Percentiles rank a stretch among this genome's conserved stretches.
These are phyloP conservation scores for Physcomitrellopsis africana DNA, from an alignment of 225 moss, liverwort and hornwort genomes.

Conservation along the genomic window DNA sequence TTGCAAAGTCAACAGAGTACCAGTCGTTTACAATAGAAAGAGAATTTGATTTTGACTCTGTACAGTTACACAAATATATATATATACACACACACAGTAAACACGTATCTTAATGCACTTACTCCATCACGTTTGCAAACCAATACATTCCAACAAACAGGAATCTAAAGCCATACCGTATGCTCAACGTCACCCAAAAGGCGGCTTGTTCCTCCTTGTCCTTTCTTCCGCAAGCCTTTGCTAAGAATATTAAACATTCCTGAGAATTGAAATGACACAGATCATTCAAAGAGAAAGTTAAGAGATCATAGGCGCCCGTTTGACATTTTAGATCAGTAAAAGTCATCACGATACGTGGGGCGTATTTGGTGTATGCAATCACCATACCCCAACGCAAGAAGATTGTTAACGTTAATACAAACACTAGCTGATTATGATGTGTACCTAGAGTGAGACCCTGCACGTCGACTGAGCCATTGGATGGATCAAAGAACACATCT, in stretches of 20 bases:
- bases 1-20: slow-evolving; percentile 1
- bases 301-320: not conserved
- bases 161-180: slow-evolving; percentile 48
- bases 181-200: slow-evolving; percentile 94
- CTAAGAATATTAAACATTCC: slow-evolving; percentile 97
- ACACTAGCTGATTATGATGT: slow-evolving; percentile 19
- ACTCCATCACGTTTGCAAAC: not conserved
- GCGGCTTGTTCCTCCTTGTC: slow-evolving; percentile 87
- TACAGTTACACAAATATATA: not conserved
- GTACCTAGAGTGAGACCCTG: slow-evolving; percentile 94
- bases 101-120: not conserved
- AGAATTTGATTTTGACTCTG: not conserved
- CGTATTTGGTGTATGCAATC: not conserved
- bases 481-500: slow-evolving; percentile 97
- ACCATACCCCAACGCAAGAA: not conserved
- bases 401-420: not conserved
- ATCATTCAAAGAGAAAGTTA: slow-evolving; percentile 16
- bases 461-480: slow-evolving; percentile 86
- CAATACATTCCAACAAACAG: slow-evolving; percentile 1
- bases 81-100: not conserved
- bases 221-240: slow-evolving; percentile 88
- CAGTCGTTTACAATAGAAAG: not conserved
- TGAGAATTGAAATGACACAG: slow-evolving; percentile 30
- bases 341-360: slow-evolving; percentile 1
- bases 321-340: not conserved